A percentile compares a stretch with the other conserved stretches of the same genome.
phyloP scores from a whole-genome alignment of 2,329 filamentous ascomycete species.

The Talaromyces sp. region DNA sequence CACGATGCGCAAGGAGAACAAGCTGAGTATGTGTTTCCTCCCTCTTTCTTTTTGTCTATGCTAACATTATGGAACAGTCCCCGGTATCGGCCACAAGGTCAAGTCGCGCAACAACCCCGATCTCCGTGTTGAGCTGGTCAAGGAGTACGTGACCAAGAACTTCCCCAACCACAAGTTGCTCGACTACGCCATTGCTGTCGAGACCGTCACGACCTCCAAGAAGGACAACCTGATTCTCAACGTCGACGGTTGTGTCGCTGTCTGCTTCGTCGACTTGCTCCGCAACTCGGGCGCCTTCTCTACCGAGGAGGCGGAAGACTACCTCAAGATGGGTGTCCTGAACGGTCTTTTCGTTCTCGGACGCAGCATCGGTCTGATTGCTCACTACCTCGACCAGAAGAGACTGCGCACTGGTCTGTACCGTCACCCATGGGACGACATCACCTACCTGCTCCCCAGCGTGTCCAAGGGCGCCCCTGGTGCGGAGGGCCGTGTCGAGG shows the following conservation, averaged over 20 bases:
- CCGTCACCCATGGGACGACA: conserved; percentile 98
- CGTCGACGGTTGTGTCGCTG: conserved; percentile 95
- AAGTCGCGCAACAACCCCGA: conserved; percentile 99
- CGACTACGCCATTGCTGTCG: conserved; percentile 95
- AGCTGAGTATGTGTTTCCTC: conserved; percentile 63
- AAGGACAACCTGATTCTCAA: conserved; percentile 99
- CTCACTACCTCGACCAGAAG: conserved; percentile 99
- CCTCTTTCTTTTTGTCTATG: background rate
- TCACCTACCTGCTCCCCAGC: conserved; percentile 86
- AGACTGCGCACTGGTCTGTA: conserved; percentile 95
- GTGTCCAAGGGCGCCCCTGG: conserved; percentile 66
- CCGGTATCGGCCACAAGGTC: conserved; percentile 97
- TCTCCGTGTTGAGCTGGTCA: conserved; percentile 98
- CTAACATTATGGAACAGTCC: conserved; percentile 49
- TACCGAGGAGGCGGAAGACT: conserved; percentile 93
- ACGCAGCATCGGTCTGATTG: conserved; percentile 96
- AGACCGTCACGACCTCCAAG: conserved; percentile 98
- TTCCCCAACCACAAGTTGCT: conserved; percentile 98
- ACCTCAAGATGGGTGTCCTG: conserved; percentile 97
- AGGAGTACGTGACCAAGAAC: conserved; percentile 96
- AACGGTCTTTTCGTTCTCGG: conserved; percentile 99
- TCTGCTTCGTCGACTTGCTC: conserved; percentile 97
- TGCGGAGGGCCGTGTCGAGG: conserved; percentile 82
- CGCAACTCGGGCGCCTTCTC: conserved; percentile 98
- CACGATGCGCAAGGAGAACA: conserved; percentile 99